A percentile compares a stretch with the other conserved stretches of the same genome.
Conservation (phyloP, 163 green algal genomes). For the Trebouxiophyceae sp. region DNA sequence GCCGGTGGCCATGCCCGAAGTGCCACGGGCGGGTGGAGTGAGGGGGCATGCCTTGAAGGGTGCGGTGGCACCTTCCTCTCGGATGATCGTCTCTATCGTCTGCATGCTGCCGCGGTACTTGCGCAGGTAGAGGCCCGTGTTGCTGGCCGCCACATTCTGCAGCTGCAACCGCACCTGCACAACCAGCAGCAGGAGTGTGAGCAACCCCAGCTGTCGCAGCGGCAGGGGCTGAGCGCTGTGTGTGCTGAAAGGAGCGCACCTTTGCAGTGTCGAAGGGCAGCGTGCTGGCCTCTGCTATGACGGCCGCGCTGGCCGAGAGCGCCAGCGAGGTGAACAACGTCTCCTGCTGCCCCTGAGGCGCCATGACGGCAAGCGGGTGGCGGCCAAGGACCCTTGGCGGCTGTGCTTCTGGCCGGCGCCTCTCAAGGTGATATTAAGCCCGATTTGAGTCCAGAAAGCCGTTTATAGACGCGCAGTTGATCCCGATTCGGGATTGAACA, state of each 20-base stretch:
- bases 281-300: conserved; percentile 48
- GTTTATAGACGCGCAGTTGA: no score
- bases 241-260: conserved; percentile 37
- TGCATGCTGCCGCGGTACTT: conserved; percentile 15
- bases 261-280: conserved; percentile 95
- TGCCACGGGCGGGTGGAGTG: no score
- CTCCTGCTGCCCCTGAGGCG: no score
- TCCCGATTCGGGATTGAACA: no score
- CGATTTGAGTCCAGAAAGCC: no score
- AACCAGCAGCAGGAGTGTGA: no score
- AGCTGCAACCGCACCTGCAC: conserved; percentile 69
- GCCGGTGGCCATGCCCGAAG: no score
- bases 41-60: conserved; percentile 16
- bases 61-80: conserved; percentile 14
- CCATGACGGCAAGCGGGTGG: no score
- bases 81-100: conserved; percentile 11
- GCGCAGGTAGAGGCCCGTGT: background rate
- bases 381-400: no score
- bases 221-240: background rate
- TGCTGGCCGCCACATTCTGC: conserved; percentile 36
- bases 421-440: no score
- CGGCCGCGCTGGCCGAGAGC: conserved; percentile 32
- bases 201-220: no score
- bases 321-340: background rate
- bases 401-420: no score